Conservation (phyloP, 2,329 filamentous ascomycete species). For the Thelonectria discophora region DNA sequence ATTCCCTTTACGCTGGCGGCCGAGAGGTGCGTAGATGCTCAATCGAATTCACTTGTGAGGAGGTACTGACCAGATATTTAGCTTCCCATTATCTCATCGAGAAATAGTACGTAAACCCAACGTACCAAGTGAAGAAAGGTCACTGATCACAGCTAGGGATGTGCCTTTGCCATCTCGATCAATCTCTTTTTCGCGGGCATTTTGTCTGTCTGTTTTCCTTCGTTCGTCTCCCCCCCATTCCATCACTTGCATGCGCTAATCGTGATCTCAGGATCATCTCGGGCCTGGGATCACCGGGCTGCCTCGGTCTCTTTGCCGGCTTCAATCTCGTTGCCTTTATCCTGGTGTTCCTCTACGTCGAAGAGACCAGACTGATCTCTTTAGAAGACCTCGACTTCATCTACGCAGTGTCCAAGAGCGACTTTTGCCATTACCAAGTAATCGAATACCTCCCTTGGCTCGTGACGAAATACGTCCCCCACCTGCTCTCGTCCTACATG, state of each 20-base stretch:
- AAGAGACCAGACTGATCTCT: slow-evolving; percentile 49
- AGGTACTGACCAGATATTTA: not conserved
- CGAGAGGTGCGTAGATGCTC: slow-evolving; percentile 42
- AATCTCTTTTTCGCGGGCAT: slow-evolving; percentile 57
- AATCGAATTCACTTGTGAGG: not conserved
- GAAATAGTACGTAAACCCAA: slow-evolving; percentile 45
- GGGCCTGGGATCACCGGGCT: not conserved
- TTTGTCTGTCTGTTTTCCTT: slow-evolving; percentile 47
- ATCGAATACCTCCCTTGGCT: slow-evolving; percentile 43
- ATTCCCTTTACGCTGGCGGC: slow-evolving; percentile 59
- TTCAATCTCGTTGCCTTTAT: slow-evolving; percentile 52
- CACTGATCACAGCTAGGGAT: slow-evolving; percentile 44
- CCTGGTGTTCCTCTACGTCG: slow-evolving; percentile 53
- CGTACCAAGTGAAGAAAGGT: slow-evolving; percentile 14
- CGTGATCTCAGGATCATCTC: not conserved
- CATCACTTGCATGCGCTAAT: not conserved
- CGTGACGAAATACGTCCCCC: not conserved
- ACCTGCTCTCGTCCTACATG: not conserved
- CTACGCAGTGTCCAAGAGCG: slow-evolving; percentile 45
- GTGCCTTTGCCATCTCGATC: slow-evolving; percentile 55
- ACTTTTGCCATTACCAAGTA: slow-evolving; percentile 46
- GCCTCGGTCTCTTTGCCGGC: slow-evolving; percentile 2
- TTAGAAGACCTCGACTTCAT: slow-evolving; percentile 49
- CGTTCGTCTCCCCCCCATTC: not conserved
- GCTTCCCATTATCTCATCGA: slow-evolving; percentile 58